Base-by-base conservation (phyloP, 768 basidiomycete species). In the Leucosporidium yakuticum region DNA sequence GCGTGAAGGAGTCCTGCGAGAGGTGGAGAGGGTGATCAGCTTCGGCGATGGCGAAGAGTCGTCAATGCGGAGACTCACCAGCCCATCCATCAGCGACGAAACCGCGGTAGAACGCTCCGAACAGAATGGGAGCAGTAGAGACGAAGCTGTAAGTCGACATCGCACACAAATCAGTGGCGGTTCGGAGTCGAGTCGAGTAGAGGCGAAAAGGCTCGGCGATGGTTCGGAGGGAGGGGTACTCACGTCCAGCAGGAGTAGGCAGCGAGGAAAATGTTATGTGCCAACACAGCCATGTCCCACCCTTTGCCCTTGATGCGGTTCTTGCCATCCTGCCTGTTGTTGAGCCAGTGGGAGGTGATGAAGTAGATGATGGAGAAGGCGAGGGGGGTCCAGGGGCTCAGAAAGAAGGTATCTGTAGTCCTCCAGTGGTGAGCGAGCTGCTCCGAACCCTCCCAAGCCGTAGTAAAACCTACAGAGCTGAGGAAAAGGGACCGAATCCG, bases 181-280 rank as follows among this genome's bases (percentile, higher is more conserved):
- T 44, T 44, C 39, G 39, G 39, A 44, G 11, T 15, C 39, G 17
- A 44, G 11, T 8, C 39, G 39, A 44, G 34, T 36, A 12, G 34
- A 12, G 34, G 34, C 34, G 34, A 36, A 5, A 12, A 5, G 12
- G 34, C 34, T 12, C 34, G 34, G 34, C 34, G 12, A 36, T 6
- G 34, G 39, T 25, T 55, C 53, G 56, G 25, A 57, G 36, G 23
- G 27, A 25, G 60, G 23, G 59, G 53, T 54, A 69, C 64, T 59
- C 68, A 75, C 53, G 75, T 76, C 74, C 74, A 75, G 3, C 62
- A 69, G 27, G 70, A 73, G 65, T 76, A 76, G 29, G 58, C 60
- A 21, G 71, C 71, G 49, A 76, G 71, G 60, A 74, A 63, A 27
- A 76, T 57, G 63, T 77, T 77, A 64, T 77, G 76, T 27, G 62